phyloP scores from a whole-genome alignment of 116 monocot genomes.

The Zostera marina region DNA sequence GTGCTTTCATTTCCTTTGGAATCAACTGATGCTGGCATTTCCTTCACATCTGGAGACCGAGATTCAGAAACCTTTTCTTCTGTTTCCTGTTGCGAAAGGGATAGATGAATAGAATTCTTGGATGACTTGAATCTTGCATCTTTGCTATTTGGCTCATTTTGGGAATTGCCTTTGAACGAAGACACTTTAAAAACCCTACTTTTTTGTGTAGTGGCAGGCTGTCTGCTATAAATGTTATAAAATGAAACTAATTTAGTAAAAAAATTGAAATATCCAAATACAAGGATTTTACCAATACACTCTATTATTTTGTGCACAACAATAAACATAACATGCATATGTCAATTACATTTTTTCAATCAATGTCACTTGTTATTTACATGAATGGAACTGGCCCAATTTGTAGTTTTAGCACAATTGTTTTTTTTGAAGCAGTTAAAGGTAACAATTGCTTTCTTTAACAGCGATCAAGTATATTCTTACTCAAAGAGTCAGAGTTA shows the following conservation, averaged over 20 bases:
- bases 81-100: constrained; percentile 6
- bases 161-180: constrained; percentile 18
- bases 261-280: neutral
- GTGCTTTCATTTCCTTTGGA: constrained; percentile 3
- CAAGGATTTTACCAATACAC: neutral
- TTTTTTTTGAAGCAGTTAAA: neutral
- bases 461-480: neutral
- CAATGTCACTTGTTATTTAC: no score
- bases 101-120: constrained; percentile 6
- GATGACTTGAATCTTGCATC: constrained; percentile 3
- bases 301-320: neutral
- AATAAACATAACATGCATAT: neutral
- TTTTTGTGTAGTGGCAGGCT: constrained; percentile 7
- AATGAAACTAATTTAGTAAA: neutral
- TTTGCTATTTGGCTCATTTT: constrained; percentile 2
- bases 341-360: neutral
- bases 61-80: constrained; percentile 4
- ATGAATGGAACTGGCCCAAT: no score
- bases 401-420: no score
- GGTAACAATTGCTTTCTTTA: neutral
- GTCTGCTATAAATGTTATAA: neutral
- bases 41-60: neutral
- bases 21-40: neutral
- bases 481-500: neutral
- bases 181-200: constrained; percentile 13